These are phyloP conservation scores for Exobasidium rhododendri DNA, from an alignment of 1,284 basidiomycete species.

Conservation along the genomic window DNA sequence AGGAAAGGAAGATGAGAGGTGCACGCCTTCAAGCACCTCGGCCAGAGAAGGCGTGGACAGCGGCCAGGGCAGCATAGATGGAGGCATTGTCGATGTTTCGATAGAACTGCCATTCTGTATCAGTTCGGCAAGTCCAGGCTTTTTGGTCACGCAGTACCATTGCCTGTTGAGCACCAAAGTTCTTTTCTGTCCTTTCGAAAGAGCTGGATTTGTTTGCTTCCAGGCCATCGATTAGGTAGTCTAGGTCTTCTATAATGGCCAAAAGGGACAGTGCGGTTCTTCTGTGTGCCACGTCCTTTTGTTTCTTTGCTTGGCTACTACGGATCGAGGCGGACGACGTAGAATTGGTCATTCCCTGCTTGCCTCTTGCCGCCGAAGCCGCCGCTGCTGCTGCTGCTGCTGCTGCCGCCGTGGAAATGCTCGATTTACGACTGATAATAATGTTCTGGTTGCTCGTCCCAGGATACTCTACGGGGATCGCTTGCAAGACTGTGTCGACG, in stretches of 20 bases:
- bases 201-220: conserved; percentile 28
- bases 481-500: conserved; percentile 46
- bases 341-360: no score
- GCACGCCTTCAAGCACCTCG: background rate
- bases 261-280: conserved; percentile 38
- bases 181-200: conserved; percentile 42
- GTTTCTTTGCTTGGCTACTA: conserved; percentile 13
- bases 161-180: conserved; percentile 49
- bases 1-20: no score
- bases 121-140: conserved; percentile 43
- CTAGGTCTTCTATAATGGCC: conserved; percentile 46
- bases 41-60: conserved; percentile 23
- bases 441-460: conserved; percentile 19
- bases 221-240: conserved; percentile 39
- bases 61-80: conserved; percentile 33
- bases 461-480: conserved; percentile 16
- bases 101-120: conserved; percentile 31
- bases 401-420: no score
- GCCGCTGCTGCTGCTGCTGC: no score
- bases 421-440: no score
- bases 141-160: conserved; percentile 49
- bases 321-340: background rate
- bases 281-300: conserved; percentile 34
- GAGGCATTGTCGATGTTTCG: conserved; percentile 43
- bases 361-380: no score